Percentiles rank a stretch among this genome's conserved stretches.
Conservation (phyloP, 129 eudicot species). For the Centaurea solstitialis region DNA sequence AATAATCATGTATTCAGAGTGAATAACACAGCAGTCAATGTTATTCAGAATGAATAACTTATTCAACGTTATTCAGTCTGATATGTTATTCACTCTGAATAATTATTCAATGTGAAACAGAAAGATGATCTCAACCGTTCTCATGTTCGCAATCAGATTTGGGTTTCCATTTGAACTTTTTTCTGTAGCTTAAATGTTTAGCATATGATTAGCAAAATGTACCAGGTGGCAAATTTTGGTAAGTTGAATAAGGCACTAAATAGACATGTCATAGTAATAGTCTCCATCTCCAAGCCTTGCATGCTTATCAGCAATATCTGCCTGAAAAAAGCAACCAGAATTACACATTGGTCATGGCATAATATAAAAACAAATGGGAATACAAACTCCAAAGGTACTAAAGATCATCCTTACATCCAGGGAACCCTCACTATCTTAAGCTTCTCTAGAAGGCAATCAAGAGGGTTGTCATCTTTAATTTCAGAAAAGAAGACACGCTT, state of each 20-base stretch:
- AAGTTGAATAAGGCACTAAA: slow-evolving; percentile 55
- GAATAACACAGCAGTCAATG: no score
- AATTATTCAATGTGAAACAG: no score
- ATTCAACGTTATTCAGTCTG: no score
- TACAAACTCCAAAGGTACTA: not conserved
- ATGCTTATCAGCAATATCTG: slow-evolving; percentile 29
- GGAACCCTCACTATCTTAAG: slow-evolving; percentile 51
- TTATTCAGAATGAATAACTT: no score
- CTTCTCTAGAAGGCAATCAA: slow-evolving; percentile 66
- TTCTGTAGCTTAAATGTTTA: not conserved
- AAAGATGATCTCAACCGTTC: no score
- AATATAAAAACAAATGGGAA: no score
- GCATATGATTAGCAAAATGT: slow-evolving; percentile 1
- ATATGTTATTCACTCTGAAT: no score
- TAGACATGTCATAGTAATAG: slow-evolving; percentile 74
- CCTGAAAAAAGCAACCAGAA: slow-evolving; percentile 36
- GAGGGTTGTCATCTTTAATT: slow-evolving; percentile 71
- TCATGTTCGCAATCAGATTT: no score
- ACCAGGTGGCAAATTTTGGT: slow-evolving; percentile 58
- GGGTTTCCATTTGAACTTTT: no score
- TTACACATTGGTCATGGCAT: not conserved
- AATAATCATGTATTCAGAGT: no score
- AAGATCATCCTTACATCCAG: slow-evolving; percentile 42
- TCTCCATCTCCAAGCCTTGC: slow-evolving; percentile 35
- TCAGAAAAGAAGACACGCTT: slow-evolving; percentile 69